Base-by-base conservation (phyloP, 306 rosid species). In the Quercus gilva region DNA sequence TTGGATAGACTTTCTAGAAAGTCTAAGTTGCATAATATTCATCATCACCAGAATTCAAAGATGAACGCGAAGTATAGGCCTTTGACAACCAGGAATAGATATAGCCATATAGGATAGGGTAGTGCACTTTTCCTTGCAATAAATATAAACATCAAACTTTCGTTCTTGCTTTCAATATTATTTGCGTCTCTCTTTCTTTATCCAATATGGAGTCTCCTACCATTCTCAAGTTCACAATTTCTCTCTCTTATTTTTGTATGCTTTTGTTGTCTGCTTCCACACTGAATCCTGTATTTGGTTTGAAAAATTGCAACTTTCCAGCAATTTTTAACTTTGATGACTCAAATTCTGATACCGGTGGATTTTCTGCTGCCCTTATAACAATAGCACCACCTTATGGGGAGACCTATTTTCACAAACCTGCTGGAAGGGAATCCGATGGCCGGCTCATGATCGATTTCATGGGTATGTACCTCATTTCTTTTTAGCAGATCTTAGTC, bases 281-380 rank as follows among this genome's bases (percentile, higher is more conserved):
- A 41, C 3, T 58, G 45, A 78, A 55, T 59, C 67, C 82, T 1
- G 76, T 45, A 2, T 74, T 56, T 74, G 84, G 58, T 55, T 31
- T 31, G 23, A 29, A 76, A 29, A 81, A 28, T 13, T 89, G 85
- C 29, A 20, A 26, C 19, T 87, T 87, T 79, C 88, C 90, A 1
- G 91, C 96, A 29, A 81, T 87, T 51, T 86, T 89, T 43, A 86
- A 86, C 76, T 89, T 89, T 12, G 92, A 90, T 12, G 90, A 77
- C 80, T 89, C 89, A 3, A 87, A 87, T 41, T 84, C 90, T 0
- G 95, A 91, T 10, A 87, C 91, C 0, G 91, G 91, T 35, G 90
- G 87, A 55, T 35, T 68, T 23, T 76, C 87, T 15, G 84, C 88
- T 33, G 12, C 82, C 56, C 33, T 89, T 61, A 1, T 0, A 14